Evolutionary conservation across 169 alveolate species (phyloP).

Genomic region (Plasmodium blacklocki): DNA sequence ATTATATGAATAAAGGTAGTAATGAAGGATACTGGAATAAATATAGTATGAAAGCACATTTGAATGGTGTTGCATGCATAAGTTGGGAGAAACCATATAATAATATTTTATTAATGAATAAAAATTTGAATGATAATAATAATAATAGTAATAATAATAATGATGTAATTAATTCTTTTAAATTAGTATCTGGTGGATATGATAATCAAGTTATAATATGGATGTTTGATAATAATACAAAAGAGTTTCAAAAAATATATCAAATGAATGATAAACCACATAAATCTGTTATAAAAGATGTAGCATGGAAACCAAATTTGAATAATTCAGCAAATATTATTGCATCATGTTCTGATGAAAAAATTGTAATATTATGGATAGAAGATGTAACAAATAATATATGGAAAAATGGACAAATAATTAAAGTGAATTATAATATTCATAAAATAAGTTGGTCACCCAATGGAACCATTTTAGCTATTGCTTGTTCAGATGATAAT

Average conservation of each 20-base stretch:
- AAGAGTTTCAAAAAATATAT: conserved; percentile 75
- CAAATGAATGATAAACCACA: conserved; percentile 81
- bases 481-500: conserved; percentile 78
- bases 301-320: conserved; percentile 91
- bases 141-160: conserved; percentile 3
- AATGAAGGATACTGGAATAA: conserved; percentile 83
- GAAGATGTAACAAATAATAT: conserved; percentile 72
- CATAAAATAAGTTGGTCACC: conserved; percentile 80
- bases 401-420: conserved; percentile 67
- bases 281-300: conserved; percentile 90
- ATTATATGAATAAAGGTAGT: conserved; percentile 34
- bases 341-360: conserved; percentile 86
- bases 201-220: conserved; percentile 89
- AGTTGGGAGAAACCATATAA: conserved; percentile 88
- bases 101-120: conserved; percentile 38
- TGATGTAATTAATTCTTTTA: conserved; percentile 75
- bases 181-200: conserved; percentile 91
- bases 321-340: conserved; percentile 80
- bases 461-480: conserved; percentile 81
- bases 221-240: conserved; percentile 83
- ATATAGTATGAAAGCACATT: conserved; percentile 84
- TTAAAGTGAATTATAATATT: conserved; percentile 34
- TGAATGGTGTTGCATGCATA: conserved; percentile 86
- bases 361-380: conserved; percentile 80
- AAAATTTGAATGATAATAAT: conserved; percentile 51